Percentiles rank a stretch among this genome's conserved stretches.
phyloP scores from a whole-genome alignment of 2,329 filamentous ascomycete genomes.

The Zymoseptoria passerinii region DNA sequence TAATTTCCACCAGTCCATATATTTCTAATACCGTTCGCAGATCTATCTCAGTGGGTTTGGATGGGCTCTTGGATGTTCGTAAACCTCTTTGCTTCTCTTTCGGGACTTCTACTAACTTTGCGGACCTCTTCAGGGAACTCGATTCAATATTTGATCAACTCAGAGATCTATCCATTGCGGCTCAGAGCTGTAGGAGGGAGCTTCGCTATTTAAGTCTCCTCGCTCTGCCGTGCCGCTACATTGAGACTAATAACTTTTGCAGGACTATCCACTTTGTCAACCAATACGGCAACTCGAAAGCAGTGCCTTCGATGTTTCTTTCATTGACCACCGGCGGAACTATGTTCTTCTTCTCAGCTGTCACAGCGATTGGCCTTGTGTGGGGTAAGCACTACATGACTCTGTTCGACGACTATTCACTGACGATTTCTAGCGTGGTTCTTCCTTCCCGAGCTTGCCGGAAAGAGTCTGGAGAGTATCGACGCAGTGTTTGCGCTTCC shows the following conservation, averaged over 20 bases:
- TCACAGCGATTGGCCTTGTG: slow-evolving; percentile 58
- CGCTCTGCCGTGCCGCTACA: too few relatives aligned
- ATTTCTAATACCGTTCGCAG: too few relatives aligned
- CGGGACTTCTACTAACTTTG: too few relatives aligned
- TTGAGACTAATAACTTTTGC: background rate
- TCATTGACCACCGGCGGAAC: slow-evolving; percentile 53
- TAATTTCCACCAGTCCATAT: too few relatives aligned
- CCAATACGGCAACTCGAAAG: slow-evolving; percentile 68
- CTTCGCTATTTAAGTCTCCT: too few relatives aligned
- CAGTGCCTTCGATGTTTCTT: slow-evolving; percentile 53
- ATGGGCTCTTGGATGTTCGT: slow-evolving; percentile 47
- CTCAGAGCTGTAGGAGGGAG: slow-evolving; percentile 59
- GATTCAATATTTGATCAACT: slow-evolving; percentile 65
- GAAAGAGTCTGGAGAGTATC: slow-evolving; percentile 49
- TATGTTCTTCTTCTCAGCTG: slow-evolving; percentile 65
- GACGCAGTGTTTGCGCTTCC: too few relatives aligned
- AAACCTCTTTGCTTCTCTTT: background rate
- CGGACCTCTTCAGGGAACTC: slow-evolving; percentile 27
- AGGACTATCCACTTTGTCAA: slow-evolving; percentile 59
- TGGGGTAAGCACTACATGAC: slow-evolving; percentile 51
- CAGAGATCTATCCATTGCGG: slow-evolving; percentile 67
- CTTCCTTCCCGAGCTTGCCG: slow-evolving; percentile 43
- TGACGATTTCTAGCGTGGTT: slow-evolving; percentile 58
- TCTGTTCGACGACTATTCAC: slow-evolving; percentile 60
- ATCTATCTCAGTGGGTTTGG: slow-evolving; percentile 54